Percentiles rank a stretch among this genome's conserved stretches.
These are phyloP conservation scores for Ganoderma meredithae DNA, from an alignment of 1,284 basidiomycete genomes.

Conservation along the genomic window DNA sequence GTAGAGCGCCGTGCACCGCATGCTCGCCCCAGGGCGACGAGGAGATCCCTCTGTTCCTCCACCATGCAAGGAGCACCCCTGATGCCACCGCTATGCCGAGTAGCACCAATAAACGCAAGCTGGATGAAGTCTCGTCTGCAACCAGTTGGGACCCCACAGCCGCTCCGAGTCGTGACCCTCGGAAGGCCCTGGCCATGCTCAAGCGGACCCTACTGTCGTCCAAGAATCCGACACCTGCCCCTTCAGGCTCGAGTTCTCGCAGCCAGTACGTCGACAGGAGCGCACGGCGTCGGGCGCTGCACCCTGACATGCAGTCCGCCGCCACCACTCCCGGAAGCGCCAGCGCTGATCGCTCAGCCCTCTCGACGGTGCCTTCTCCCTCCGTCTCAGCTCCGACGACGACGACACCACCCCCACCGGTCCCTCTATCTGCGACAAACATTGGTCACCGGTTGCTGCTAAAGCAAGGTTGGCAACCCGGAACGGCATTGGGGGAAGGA, in stretches of 20 bases:
- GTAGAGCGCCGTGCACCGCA: slow-evolving; percentile 62
- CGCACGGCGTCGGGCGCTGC: slow-evolving; percentile 66
- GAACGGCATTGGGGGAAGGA: slow-evolving; percentile 59
- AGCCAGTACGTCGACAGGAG: slow-evolving; percentile 68
- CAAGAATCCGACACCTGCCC: slow-evolving; percentile 41
- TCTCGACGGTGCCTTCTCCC: slow-evolving; percentile 49
- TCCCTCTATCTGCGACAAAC: slow-evolving; percentile 49
- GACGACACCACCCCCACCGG: slow-evolving; percentile 27
- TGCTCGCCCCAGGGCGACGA: slow-evolving; percentile 59
- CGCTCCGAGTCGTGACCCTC: slow-evolving; percentile 51
- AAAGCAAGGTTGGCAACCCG: slow-evolving; percentile 80
- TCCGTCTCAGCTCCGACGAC: slow-evolving; percentile 17
- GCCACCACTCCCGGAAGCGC: slow-evolving; percentile 8
- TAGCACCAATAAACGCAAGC: slow-evolving; percentile 42
- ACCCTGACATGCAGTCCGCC: slow-evolving; percentile 45
- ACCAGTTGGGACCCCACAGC: not conserved
- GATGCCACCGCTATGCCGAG: slow-evolving; percentile 24
- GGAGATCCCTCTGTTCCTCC: slow-evolving; percentile 67
- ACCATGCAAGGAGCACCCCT: slow-evolving; percentile 38
- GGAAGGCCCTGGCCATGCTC: slow-evolving; percentile 66
- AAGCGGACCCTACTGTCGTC: slow-evolving; percentile 64
- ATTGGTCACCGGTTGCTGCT: slow-evolving; percentile 70
- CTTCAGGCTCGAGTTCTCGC: slow-evolving; percentile 12
- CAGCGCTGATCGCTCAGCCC: slow-evolving; percentile 47
- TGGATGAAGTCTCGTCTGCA: slow-evolving; percentile 34